Percentiles rank a stretch among this genome's conserved stretches.
These are phyloP conservation scores for Rhizoclosmatium globosum DNA, from an alignment of 192 early-diverging fungal species.

Conservation along the genomic window DNA sequence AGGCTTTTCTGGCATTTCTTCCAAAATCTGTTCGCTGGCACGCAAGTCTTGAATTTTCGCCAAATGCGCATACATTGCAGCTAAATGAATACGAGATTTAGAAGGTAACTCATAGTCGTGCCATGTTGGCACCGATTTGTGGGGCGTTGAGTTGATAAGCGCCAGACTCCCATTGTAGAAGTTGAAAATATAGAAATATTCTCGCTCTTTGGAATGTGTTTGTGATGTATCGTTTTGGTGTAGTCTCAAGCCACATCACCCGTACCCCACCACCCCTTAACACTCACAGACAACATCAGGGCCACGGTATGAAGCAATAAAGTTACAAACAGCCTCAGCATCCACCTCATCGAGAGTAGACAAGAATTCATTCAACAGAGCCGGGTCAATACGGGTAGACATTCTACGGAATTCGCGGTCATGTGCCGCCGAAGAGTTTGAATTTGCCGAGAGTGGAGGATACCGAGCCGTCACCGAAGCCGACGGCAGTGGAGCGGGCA, in stretches of 20 bases:
- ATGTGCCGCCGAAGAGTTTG: background rate
- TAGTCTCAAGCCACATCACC: background rate
- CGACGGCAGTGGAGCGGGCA: background rate
- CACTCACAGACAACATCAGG: constrained; percentile 28
- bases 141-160: no score
- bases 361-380: constrained; percentile 10
- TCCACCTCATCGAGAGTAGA: constrained; percentile 14
- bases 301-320: constrained; percentile 28
- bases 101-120: no score
- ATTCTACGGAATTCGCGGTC: background rate
- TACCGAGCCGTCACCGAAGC: background rate
- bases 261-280: background rate
- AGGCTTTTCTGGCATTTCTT: constrained; percentile 15
- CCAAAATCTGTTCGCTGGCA: constrained; percentile 7
- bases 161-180: no score
- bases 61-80: constrained; percentile 29
- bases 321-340: constrained; percentile 27
- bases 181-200: background rate
- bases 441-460: background rate
- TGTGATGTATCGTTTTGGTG: no score
- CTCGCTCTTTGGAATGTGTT: no score
- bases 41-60: constrained; percentile 33
- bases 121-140: no score
- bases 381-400: constrained; percentile 4
- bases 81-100: background rate